These are phyloP conservation scores for Myrmaecium sp. DNA, from an alignment of 2,329 filamentous ascomycete species.

Conservation along the genomic window DNA sequence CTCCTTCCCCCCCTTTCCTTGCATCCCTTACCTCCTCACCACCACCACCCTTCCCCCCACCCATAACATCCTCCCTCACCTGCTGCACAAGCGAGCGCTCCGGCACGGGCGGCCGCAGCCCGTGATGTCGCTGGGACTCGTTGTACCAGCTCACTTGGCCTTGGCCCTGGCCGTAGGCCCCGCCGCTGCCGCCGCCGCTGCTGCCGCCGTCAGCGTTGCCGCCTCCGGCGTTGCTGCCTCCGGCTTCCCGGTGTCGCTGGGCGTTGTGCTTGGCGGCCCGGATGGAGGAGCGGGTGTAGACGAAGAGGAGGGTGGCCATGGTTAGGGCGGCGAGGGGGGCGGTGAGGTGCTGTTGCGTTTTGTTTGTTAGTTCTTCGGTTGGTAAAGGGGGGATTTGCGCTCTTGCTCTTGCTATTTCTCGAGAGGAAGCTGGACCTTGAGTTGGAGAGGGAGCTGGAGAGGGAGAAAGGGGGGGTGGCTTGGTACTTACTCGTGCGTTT, in stretches of 20 bases:
- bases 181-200: too few relatives aligned
- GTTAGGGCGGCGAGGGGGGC: slow-evolving; percentile 46
- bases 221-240: too few relatives aligned
- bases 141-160: slow-evolving; percentile 38
- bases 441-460: neutral
- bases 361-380: too few relatives aligned
- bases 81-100: too few relatives aligned
- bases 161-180: too few relatives aligned
- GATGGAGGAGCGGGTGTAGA: slow-evolving; percentile 49
- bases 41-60: slow-evolving; percentile 9
- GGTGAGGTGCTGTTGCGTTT: slow-evolving; percentile 35
- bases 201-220: too few relatives aligned
- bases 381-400: too few relatives aligned
- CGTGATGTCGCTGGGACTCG: slow-evolving; percentile 37
- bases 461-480: neutral
- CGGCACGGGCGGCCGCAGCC: too few relatives aligned
- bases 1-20: slow-evolving; percentile 16
- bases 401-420: too few relatives aligned
- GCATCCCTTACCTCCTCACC: slow-evolving; percentile 17
- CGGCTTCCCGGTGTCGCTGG: slow-evolving; percentile 38
- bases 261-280: slow-evolving; percentile 49
- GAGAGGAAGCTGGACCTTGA: too few relatives aligned
- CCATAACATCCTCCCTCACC: slow-evolving; percentile 22
- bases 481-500: slow-evolving; percentile 3
- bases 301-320: slow-evolving; percentile 42